These are phyloP conservation scores for Phaeosphaeria sp. DNA, from an alignment of 2,329 filamentous ascomycete species.

Conservation along the genomic window DNA sequence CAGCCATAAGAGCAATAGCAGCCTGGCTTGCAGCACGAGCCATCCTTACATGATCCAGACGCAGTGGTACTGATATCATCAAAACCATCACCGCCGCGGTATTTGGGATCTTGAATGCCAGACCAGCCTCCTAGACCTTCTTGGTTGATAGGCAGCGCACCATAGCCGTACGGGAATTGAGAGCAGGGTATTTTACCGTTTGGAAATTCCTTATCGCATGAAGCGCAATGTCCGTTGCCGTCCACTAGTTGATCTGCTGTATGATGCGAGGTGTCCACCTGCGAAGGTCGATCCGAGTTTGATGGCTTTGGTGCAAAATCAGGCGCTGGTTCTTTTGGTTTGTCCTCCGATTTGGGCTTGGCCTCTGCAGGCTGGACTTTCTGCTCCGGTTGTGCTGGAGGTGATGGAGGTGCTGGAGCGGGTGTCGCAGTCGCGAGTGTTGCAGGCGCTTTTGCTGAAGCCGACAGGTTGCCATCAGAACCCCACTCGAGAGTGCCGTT, in stretches of 20 bases:
- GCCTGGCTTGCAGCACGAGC: conserved; percentile 64
- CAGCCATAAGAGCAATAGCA: conserved; percentile 92
- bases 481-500: conserved; percentile 71
- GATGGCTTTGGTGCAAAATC: conserved; percentile 4
- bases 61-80: conserved; percentile 69
- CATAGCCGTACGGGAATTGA: conserved; percentile 80
- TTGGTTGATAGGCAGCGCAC: conserved; percentile 74
- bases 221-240: conserved; percentile 44
- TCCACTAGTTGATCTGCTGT: conserved; percentile 26
- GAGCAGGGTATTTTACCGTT: conserved; percentile 74
- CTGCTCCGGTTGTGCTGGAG: not conserved
- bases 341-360: not conserved
- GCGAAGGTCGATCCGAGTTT: conserved; percentile 13
- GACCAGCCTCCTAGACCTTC: conserved; percentile 76
- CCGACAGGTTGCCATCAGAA: conserved; percentile 61
- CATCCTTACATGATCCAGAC: conserved; percentile 62
- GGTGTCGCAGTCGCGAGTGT: conserved; percentile 26
- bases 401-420: conserved; percentile 4
- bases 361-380: conserved; percentile 7
- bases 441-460: conserved; percentile 21
- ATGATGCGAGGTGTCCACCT: conserved; percentile 24
- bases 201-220: conserved; percentile 74
- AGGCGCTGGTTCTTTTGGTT: conserved; percentile 13
- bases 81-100: conserved; percentile 48
- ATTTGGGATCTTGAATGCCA: conserved; percentile 70